A percentile compares a stretch with the other conserved stretches of the same genome.
Conservation (phyloP, 2,329 filamentous ascomycete species). For the Nannizzia gypsea region DNA sequence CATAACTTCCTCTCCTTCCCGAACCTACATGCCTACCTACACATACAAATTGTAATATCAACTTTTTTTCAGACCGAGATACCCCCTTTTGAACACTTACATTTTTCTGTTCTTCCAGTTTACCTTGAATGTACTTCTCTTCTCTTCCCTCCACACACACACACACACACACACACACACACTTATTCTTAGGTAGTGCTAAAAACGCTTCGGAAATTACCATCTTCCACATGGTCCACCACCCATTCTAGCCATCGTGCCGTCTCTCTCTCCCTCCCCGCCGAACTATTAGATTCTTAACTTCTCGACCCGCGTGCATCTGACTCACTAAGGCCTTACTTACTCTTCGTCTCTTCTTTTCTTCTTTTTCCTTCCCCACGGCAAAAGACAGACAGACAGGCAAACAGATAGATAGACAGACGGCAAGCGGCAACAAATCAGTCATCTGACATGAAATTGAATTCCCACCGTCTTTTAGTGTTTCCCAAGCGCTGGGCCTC, state of each 20-base stretch:
- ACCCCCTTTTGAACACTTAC: background rate
- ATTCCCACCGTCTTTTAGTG: background rate
- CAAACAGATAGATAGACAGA: too few relatives aligned
- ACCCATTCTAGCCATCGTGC: background rate
- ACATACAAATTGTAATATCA: background rate
- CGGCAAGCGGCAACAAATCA: background rate
- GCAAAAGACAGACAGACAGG: too few relatives aligned
- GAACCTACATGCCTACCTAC: background rate
- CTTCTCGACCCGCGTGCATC: background rate
- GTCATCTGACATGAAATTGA: constrained; percentile 1
- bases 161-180: too few relatives aligned
- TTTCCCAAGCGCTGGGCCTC: background rate
- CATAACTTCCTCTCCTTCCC: background rate
- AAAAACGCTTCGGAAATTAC: constrained; percentile 1
- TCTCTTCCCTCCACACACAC: background rate
- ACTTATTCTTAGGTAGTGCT: background rate
- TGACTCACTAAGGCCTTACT: background rate
- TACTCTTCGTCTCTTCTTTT: background rate
- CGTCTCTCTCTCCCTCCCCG: background rate
- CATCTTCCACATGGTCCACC: background rate
- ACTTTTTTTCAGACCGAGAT: constrained; percentile 1
- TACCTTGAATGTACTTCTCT: background rate
- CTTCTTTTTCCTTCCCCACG: background rate
- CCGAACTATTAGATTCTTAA: background rate
- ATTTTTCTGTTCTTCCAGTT: background rate